These are phyloP conservation scores for Phytophthora crassamura DNA, from an alignment of 352 stramenopile species.

Conservation along the genomic window DNA sequence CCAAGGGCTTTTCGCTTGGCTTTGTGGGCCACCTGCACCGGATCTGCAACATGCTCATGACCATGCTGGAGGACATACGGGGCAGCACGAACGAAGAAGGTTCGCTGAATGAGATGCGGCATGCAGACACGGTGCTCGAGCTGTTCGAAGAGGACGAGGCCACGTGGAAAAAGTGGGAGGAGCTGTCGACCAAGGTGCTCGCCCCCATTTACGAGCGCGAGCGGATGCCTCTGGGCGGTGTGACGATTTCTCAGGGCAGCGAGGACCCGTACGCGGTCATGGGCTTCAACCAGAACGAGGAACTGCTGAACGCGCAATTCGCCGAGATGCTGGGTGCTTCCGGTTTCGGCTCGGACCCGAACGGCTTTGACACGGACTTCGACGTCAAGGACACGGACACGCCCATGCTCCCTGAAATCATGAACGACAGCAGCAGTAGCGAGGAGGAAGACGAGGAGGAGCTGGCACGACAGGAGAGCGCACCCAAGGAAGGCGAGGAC, in stretches of 20 bases:
- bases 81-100: constrained; percentile 65
- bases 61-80: constrained; percentile 76
- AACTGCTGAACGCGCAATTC: constrained; percentile 84
- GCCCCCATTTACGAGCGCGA: constrained; percentile 83
- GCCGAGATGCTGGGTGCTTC: constrained; percentile 83
- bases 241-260: constrained; percentile 52
- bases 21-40: constrained; percentile 85
- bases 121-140: constrained; percentile 82
- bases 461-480: constrained; percentile 44
- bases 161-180: constrained; percentile 83
- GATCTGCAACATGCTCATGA: constrained; percentile 90
- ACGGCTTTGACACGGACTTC: constrained; percentile 79
- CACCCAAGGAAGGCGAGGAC: constrained; percentile 17
- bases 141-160: constrained; percentile 80
- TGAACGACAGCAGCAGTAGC: constrained; percentile 90
- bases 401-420: constrained; percentile 83
- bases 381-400: constrained; percentile 76
- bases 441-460: constrained; percentile 86
- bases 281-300: constrained; percentile 75
- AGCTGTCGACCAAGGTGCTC: constrained; percentile 72
- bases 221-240: constrained; percentile 74
- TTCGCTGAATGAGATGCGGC: constrained; percentile 86
- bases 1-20: constrained; percentile 77
- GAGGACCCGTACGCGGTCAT: constrained; percentile 84
- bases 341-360: constrained; percentile 58